Evolutionary conservation across 1,284 basidiomycete species (phyloP).

Genomic region (Leccinum subrobustum): DNA sequence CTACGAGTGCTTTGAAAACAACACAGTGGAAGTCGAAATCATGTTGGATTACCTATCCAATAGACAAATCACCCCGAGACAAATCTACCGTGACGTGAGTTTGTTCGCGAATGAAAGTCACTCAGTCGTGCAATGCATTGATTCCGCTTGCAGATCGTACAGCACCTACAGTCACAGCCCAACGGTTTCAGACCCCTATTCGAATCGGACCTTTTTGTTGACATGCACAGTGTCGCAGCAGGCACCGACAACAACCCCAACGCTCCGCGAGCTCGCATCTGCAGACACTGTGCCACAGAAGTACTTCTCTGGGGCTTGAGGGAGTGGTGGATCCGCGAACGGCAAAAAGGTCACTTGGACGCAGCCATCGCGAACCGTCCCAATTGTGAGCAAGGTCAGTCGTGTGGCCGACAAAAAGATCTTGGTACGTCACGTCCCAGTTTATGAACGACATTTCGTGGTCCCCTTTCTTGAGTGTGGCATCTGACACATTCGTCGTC

Average conservation of each 20-base stretch:
- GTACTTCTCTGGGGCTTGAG: constrained; percentile 69
- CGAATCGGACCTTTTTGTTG: constrained; percentile 65
- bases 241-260: constrained; percentile 54
- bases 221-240: constrained; percentile 55
- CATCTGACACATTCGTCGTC: constrained; percentile 9
- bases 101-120: constrained; percentile 15
- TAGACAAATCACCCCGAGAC: constrained; percentile 56
- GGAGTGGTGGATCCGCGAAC: constrained; percentile 78
- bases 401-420: constrained; percentile 59
- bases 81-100: constrained; percentile 71
- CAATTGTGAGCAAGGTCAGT: constrained; percentile 60
- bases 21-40: constrained; percentile 74
- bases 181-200: constrained; percentile 62
- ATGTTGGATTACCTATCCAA: constrained; percentile 72
- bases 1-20: constrained; percentile 74
- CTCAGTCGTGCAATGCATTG: constrained; percentile 3
- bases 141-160: constrained; percentile 50
- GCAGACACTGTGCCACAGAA: constrained; percentile 69
- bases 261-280: constrained; percentile 56
- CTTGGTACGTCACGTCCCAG: constrained; percentile 45
- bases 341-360: constrained; percentile 62
- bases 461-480: not conserved
- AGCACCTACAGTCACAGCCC: constrained; percentile 57
- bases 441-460: not conserved
- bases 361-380: constrained; percentile 49